Percentiles rank a stretch among this genome's conserved stretches.
phyloP scores from a whole-genome alignment of 2,329 filamentous ascomycete species.

The Alternaria metachromatica region DNA sequence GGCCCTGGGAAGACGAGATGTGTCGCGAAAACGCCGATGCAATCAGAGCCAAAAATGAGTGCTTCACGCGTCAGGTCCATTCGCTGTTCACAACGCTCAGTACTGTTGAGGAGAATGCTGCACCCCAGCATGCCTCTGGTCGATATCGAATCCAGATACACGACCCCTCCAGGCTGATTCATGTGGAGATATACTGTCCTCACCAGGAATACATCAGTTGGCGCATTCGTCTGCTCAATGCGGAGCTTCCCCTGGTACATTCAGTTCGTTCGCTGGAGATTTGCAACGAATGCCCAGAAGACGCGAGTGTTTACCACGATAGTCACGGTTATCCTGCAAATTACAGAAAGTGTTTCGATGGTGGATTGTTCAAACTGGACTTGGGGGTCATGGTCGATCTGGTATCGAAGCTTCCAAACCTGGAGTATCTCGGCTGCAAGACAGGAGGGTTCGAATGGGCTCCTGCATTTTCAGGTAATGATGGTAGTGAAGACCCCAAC shows the following conservation, averaged over 20 bases:
- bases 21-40: slow-evolving; percentile 10
- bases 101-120: slow-evolving; percentile 7
- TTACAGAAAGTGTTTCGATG: neutral
- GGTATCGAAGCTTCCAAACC: slow-evolving; percentile 5
- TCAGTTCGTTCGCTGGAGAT: slow-evolving; percentile 14
- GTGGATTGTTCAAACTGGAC: slow-evolving; percentile 14
- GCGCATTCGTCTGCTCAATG: slow-evolving; percentile 16
- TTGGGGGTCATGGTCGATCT: slow-evolving; percentile 20
- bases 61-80: slow-evolving; percentile 16
- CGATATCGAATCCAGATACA: neutral
- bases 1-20: neutral
- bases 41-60: slow-evolving; percentile 12
- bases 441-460: slow-evolving; percentile 8
- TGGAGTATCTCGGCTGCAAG: slow-evolving; percentile 10
- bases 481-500: neutral
- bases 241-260: slow-evolving; percentile 9
- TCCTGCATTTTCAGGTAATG: neutral
- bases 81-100: slow-evolving; percentile 15
- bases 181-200: neutral
- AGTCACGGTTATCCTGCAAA: neutral
- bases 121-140: neutral
- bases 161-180: neutral
- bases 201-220: slow-evolving; percentile 3
- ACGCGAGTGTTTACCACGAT: neutral
- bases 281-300: neutral